Percentiles rank a stretch among this genome's conserved stretches.
phyloP scores from a whole-genome alignment of 2,329 filamentous ascomycete genomes.

The Exophiala oligosperma region DNA sequence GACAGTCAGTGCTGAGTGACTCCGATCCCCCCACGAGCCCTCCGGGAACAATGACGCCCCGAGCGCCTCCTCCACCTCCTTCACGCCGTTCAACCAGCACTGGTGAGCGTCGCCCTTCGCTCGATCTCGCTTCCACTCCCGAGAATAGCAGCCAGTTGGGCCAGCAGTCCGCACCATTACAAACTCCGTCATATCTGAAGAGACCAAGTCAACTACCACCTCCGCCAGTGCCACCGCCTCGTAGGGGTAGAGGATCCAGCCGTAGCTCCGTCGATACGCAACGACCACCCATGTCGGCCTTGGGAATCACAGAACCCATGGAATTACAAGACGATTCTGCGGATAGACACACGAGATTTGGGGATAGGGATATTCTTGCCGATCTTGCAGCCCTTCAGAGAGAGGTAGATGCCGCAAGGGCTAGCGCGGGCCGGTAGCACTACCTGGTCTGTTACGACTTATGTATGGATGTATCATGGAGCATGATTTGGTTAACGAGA shows the following conservation, averaged over 20 bases:
- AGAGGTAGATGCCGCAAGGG: constrained; percentile 70
- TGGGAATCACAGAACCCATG: constrained; percentile 15
- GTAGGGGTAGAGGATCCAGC: constrained; percentile 45
- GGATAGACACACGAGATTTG: neutral
- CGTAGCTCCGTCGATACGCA: constrained; percentile 38
- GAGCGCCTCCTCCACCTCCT: constrained; percentile 46
- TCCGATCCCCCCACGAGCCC: constrained; percentile 34
- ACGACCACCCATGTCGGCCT: constrained; percentile 21
- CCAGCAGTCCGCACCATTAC: neutral
- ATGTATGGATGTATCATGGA: neutral
- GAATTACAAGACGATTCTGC: too few relatives aligned
- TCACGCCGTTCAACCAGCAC: constrained; percentile 51
- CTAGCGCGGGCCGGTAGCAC: constrained; percentile 27
- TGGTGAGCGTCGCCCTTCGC: constrained; percentile 28
- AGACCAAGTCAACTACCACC: constrained; percentile 29
- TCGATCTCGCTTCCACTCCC: constrained; percentile 15
- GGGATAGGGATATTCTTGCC: constrained; percentile 64
- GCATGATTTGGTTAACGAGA: neutral
- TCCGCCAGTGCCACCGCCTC: constrained; percentile 50
- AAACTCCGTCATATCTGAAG: constrained; percentile 15
- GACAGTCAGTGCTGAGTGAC: constrained; percentile 30
- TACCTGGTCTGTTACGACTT: neutral
- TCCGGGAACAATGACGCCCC: constrained; percentile 25
- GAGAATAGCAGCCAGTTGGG: neutral
- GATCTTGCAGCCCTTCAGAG: constrained; percentile 70